A percentile compares a stretch with the other conserved stretches of the same genome.
These are phyloP conservation scores for Balansia obtecta DNA, from an alignment of 2,329 filamentous ascomycete species.

Conservation along the genomic window DNA sequence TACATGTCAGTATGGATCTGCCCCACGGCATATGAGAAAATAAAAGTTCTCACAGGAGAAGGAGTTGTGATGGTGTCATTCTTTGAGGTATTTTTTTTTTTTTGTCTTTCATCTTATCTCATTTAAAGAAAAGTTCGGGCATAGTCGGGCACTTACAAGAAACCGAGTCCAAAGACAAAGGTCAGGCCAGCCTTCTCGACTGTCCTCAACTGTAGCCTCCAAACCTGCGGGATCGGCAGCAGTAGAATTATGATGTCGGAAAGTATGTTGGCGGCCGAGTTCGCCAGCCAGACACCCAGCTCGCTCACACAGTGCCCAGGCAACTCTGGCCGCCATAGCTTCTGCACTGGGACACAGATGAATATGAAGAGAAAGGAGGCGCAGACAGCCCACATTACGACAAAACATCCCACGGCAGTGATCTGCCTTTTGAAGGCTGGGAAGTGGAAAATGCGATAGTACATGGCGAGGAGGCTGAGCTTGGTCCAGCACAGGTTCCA, in stretches of 20 bases:
- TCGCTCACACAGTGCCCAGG: slow-evolving; percentile 34
- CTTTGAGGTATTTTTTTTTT: too few relatives aligned
- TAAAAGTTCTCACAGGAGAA: too few relatives aligned
- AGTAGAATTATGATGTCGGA: slow-evolving; percentile 30
- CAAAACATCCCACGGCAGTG: slow-evolving; percentile 26
- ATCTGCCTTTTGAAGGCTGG: slow-evolving; percentile 26
- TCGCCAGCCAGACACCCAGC: slow-evolving; percentile 34
- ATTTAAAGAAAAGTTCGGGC: too few relatives aligned
- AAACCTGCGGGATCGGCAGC: slow-evolving; percentile 30
- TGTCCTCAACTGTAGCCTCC: slow-evolving; percentile 28
- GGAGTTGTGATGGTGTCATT: too few relatives aligned
- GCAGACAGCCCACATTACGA: slow-evolving; percentile 31
- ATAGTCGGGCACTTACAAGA: slow-evolving; percentile 22
- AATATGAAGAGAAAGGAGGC: slow-evolving; percentile 37
- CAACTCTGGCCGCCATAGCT: slow-evolving; percentile 30
- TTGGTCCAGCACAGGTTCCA: slow-evolving; percentile 35
- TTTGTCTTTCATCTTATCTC: too few relatives aligned
- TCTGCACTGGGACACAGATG: slow-evolving; percentile 35
- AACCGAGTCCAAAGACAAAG: slow-evolving; percentile 31
- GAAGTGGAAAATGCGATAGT: slow-evolving; percentile 35
- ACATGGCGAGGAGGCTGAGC: slow-evolving; percentile 35
- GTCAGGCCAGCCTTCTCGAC: slow-evolving; percentile 29
- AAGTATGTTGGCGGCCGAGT: slow-evolving; percentile 31
- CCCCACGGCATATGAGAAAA: too few relatives aligned
- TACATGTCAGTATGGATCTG: too few relatives aligned